Base-by-base conservation (phyloP, 1,284 basidiomycete genomes). In the Anthracocystis setariae region DNA sequence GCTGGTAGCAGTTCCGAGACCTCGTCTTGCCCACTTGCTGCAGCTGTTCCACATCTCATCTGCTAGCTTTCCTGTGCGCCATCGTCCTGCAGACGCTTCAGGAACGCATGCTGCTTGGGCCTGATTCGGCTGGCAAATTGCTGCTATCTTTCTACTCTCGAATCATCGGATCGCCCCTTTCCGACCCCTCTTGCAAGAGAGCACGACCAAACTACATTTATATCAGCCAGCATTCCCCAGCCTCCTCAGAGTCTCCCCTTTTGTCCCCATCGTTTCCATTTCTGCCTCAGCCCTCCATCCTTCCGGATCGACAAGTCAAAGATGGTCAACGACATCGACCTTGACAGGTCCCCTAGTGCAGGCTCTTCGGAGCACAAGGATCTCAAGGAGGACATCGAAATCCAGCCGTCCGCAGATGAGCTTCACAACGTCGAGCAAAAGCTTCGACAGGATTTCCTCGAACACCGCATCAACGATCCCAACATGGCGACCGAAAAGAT, bases 401-500 rank as follows among this genome's bases (percentile, higher is more conserved):
- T 25, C 12, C 35, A 37, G 35, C 35, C 60, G 35, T 40, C 42
- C 40, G 12, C 54, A 24, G 32, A 39, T 15, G 62, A 75, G 43
- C 48, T 73, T 21, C 35, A 63, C 64, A 66, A 73, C 24, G 58
- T 74, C 56, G 71, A 76, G 47, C 40, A 52, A 20, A 20, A 73
- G 45, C 70, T 76, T 52, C 48, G 59, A 24, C 53, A 45, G 15
- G 72, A 67, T 48, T 61, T 73, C 49, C 43, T 71, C 57, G 61
- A 69, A 46, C 74, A 76, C 54, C 57, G 61, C 38, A 43, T 76
- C 45, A 74, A 74, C 33, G 74, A 76, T 38, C 74, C 74, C 50
- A 76, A 76, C 67, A 73, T 76, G 62, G 67, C 45, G 8, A 54
- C 58, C 35, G 61, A 44, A 9, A 59, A 71, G 51, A 74, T 76